Conservation (phyloP, 345 rosid species). For the Salix koriyanagi region DNA sequence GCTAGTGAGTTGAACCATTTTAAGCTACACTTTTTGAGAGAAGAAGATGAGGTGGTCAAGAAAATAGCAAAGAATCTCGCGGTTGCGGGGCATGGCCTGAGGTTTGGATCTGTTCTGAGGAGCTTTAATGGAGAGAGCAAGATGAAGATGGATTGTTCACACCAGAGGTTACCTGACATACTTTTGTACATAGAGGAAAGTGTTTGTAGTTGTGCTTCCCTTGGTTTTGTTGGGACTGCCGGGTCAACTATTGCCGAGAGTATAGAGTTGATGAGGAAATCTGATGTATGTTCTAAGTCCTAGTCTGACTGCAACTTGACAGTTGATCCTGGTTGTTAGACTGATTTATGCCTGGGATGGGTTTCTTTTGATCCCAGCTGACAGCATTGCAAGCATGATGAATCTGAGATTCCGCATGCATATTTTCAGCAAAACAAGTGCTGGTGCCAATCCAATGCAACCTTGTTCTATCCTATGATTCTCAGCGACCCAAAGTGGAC, state of each 20-base stretch:
- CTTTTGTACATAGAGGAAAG: constrained; percentile 74
- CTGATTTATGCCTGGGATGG: not conserved
- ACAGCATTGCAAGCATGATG: not conserved
- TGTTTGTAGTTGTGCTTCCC: constrained; percentile 91
- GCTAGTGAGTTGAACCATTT: constrained; percentile 42
- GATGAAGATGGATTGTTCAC: constrained; percentile 42
- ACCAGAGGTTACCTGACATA: constrained; percentile 41
- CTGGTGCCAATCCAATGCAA: not conserved
- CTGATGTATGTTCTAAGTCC: constrained; percentile 33
- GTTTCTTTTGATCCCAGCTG: not conserved
- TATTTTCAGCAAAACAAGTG: not conserved
- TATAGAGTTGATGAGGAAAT: constrained; percentile 71
- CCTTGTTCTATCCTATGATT: not conserved
- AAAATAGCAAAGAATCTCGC: constrained; percentile 45
- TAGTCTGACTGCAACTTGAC: constrained; percentile 10
- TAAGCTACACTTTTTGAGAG: constrained; percentile 54
- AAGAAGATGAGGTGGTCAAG: constrained; percentile 49
- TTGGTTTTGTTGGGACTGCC: constrained; percentile 84
- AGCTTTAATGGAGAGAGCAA: constrained; percentile 23
- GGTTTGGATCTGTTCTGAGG: constrained; percentile 34
- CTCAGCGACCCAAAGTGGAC: not conserved
- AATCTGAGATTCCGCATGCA: not conserved
- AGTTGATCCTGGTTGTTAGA: not conserved
- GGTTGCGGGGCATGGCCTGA: constrained; percentile 47
- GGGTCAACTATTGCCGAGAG: constrained; percentile 90